Evolutionary conservation across 106 monocot genomes (phyloP).

Genomic region (Apostasia ramifera): DNA sequence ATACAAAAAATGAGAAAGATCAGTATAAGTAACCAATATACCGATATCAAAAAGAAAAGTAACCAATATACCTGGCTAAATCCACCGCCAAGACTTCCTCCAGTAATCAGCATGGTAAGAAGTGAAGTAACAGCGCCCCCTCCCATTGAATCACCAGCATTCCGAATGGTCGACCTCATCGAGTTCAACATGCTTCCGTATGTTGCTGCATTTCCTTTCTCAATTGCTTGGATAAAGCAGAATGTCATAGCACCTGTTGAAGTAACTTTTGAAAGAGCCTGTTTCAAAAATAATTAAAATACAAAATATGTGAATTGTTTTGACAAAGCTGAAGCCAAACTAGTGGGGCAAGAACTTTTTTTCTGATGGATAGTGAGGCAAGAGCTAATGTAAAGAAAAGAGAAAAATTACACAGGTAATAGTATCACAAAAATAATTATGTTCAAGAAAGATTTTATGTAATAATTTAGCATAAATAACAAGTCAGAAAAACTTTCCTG

Average conservation of each 20-base stretch:
- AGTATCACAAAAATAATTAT: too few species aligned
- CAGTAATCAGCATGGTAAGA: slow-evolving; percentile 60
- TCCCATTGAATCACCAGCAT: slow-evolving; percentile 22
- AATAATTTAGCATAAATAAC: too few species aligned
- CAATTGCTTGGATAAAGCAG: slow-evolving; percentile 86
- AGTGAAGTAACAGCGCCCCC: slow-evolving; percentile 51
- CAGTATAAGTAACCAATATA: not conserved
- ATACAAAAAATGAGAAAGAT: too few species aligned
- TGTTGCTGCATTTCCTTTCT: slow-evolving; percentile 60
- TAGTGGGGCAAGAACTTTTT: not conserved
- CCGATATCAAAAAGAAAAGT: not conserved
- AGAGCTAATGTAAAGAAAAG: too few species aligned
- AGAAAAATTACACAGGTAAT: too few species aligned
- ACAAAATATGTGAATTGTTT: not conserved
- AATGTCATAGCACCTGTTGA: slow-evolving; percentile 93
- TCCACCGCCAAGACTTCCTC: slow-evolving; percentile 53
- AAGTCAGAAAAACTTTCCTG: too few species aligned
- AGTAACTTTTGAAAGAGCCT: slow-evolving; percentile 72
- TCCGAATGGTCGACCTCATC: slow-evolving; percentile 61
- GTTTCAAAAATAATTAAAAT: not conserved
- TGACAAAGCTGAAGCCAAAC: not conserved
- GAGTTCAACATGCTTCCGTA: slow-evolving; percentile 83
- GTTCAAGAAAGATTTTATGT: too few species aligned
- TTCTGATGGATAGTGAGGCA: not conserved
- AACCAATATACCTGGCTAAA: slow-evolving; percentile 51